Conservation (phyloP, 306 rosid species). For the Castanea mollissima region DNA sequence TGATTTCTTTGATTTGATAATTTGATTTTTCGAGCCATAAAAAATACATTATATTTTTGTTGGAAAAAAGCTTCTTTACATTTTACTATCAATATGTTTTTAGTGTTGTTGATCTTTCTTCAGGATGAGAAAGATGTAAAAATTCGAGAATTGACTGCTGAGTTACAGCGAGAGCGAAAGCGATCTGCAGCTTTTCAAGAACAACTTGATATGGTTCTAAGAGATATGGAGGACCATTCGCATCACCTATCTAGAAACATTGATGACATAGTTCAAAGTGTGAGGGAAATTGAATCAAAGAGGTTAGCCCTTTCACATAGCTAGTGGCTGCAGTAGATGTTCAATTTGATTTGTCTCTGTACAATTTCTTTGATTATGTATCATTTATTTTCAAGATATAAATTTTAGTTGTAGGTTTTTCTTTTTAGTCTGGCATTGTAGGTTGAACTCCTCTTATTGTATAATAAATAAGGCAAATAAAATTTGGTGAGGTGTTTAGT, state of each 20-base stretch:
- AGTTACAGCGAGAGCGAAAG: constrained; percentile 55
- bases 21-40: neutral
- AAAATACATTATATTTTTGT: neutral
- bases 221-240: constrained; percentile 57
- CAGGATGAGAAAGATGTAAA: constrained; percentile 62
- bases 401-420: constrained; percentile 1
- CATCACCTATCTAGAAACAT: constrained; percentile 47
- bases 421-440: neutral
- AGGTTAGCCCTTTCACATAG: constrained; percentile 20
- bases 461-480: neutral
- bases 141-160: constrained; percentile 55
- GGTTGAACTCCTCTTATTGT: constrained; percentile 13
- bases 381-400: neutral
- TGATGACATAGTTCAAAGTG: constrained; percentile 41
- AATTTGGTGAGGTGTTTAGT: neutral
- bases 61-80: neutral
- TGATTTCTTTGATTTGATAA: neutral
- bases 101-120: neutral
- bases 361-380: constrained; percentile 3
- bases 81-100: neutral
- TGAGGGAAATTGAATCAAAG: constrained; percentile 43
- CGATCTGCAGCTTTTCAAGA: constrained; percentile 48
- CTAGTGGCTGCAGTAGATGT: constrained; percentile 8
- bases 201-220: constrained; percentile 48
- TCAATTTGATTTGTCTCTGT: constrained; percentile 14